These are phyloP conservation scores for Tuber borchii DNA, from an alignment of 495 filamentous ascomycete genomes.

Conservation along the genomic window DNA sequence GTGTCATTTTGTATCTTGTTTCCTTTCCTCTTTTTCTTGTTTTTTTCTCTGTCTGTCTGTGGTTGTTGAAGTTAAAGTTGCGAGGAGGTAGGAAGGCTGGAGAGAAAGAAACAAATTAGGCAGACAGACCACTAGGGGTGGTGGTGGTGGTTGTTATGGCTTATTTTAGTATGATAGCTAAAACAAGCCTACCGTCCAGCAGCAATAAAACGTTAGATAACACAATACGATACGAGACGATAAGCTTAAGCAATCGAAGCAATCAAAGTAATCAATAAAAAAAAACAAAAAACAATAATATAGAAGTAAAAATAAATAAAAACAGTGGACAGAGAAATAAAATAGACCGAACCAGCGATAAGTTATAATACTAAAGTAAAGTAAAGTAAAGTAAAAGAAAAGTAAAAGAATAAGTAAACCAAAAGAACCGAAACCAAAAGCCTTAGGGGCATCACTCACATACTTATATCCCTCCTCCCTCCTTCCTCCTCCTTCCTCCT, in stretches of 20 bases:
- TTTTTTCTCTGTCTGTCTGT: neutral
- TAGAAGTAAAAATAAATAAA: neutral
- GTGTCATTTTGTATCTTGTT: conserved; percentile 7
- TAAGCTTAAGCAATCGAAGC: neutral
- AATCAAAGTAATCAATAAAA: neutral
- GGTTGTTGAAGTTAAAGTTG: neutral
- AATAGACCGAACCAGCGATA: neutral
- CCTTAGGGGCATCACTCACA: neutral
- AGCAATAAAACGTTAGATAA: neutral
- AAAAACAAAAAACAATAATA: neutral
- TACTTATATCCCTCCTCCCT: neutral
- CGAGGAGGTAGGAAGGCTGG: neutral
- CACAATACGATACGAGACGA: neutral
- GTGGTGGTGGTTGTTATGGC: neutral
- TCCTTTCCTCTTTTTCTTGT: too few relatives aligned
- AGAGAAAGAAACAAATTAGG: neutral
- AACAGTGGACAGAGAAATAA: neutral
- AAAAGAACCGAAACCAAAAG: neutral
- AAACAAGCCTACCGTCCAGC: neutral
- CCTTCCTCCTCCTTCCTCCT: too few relatives aligned
- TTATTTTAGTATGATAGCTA: neutral
- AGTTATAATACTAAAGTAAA: neutral
- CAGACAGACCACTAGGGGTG: neutral
- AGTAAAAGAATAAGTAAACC: neutral
- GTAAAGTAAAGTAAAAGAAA: neutral